Evolutionary conservation across 2,329 filamentous ascomycete genomes (phyloP).

Genomic region (Apiospora sp.): DNA sequence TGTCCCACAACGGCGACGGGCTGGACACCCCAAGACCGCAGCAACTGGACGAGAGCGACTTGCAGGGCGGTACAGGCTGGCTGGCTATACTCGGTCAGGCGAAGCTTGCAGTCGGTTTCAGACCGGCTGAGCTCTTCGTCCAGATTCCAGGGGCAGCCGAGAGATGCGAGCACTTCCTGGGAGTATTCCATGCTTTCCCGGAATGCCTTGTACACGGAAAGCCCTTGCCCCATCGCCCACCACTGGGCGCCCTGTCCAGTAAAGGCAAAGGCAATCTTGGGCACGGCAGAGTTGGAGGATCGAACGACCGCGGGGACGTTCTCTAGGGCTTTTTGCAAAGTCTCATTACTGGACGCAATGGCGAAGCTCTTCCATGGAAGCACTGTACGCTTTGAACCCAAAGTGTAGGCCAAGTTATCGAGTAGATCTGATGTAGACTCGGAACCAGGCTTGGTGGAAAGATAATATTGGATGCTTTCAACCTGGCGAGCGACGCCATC

Average conservation of each 20-base stretch:
- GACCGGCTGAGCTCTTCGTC: conserved; percentile 45
- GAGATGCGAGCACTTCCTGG: conserved; percentile 39
- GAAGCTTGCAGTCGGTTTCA: conserved; percentile 38
- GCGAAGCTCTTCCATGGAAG: conserved; percentile 6
- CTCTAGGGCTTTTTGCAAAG: neutral
- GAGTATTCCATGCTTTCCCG: conserved; percentile 47
- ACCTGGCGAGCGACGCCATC: conserved; percentile 13
- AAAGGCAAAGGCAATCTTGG: conserved; percentile 51
- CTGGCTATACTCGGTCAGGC: conserved; percentile 47
- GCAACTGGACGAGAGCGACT: conserved; percentile 51
- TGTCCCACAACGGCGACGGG: conserved; percentile 51
- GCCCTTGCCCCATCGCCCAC: conserved; percentile 51
- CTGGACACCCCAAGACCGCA: conserved; percentile 43
- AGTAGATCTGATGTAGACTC: neutral
- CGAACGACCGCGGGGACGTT: neutral
- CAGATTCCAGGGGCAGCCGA: conserved; percentile 46
- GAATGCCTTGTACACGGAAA: conserved; percentile 53
- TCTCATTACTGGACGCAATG: conserved; percentile 16
- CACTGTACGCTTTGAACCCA: conserved; percentile 12
- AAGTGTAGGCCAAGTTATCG: neutral
- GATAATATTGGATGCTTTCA: conserved; percentile 6
- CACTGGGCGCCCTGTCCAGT: conserved; percentile 54
- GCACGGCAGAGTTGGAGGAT: conserved; percentile 25
- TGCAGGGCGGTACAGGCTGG: conserved; percentile 53
- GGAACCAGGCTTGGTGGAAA: neutral